Base-by-base conservation (phyloP, 352 stramenopile genomes). In the Peronospora destructor region DNA sequence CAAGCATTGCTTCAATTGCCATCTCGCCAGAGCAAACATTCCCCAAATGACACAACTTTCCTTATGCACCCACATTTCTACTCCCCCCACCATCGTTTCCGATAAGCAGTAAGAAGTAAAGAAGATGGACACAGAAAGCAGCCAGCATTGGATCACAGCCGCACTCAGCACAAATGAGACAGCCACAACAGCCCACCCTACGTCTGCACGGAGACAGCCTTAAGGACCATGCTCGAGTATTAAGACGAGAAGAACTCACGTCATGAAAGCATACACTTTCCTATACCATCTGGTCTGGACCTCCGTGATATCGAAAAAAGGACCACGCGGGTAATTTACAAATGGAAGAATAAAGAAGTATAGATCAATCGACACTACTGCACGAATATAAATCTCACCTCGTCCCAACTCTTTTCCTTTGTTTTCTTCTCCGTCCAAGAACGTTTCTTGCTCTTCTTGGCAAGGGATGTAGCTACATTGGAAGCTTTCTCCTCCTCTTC, bases 211-310 rank as follows among this genome's bases (percentile, higher is more conserved):
- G 79, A 91, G 80, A 87, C 81, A 92, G 81, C 81, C 81, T 92
- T 92, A 92, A 92, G 81, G 81, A 92, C 81, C 74, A 85, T 87
- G 81, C 78, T 57, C 59, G 73, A 82, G 73, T 80, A 74, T 69
- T 71, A 37, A 61, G 64, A 68, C 73, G 58, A 80, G 73, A 87
- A 92, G 66, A 92, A 92, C 81, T 87, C 75, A 76, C 61, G 66
- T 53, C 63, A 58, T 64, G 42, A 55, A 51, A 68, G 62, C 53
- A 68, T 81, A 87, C 78, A 76, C 73, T 66, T 84, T 87, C 29
- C 71, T 92, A 76, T 92, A 64, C 81, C 81, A 87, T 75, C 71
- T 65, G 78, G 81, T 92, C 81, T 92, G 81, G 81, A 82, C 76
- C 74, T 53, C 64, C 67, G 43, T 33, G 56, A 56, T 73, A 92